Conservation (phyloP, 1,139 yeast species). For the Taphrina wiesneri region DNA sequence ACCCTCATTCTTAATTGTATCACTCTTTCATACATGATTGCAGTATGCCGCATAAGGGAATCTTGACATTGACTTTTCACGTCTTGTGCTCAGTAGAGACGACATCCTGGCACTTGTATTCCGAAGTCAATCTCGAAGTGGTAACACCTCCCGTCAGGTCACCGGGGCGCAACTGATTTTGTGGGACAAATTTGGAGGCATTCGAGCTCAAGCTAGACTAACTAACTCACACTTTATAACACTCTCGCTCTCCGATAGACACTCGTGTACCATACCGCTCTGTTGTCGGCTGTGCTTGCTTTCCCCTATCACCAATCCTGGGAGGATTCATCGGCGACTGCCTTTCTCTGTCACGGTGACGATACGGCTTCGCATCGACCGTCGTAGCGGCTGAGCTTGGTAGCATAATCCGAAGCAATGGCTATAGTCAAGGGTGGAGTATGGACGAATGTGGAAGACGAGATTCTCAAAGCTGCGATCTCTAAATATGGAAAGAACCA, state of each 20-base stretch:
- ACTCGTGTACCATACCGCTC: no score
- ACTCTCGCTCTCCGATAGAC: no score
- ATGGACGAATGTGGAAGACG: conserved; percentile 38
- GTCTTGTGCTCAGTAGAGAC: no score
- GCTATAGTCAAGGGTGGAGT: conserved; percentile 36
- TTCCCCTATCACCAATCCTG: no score
- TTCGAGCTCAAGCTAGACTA: not conserved
- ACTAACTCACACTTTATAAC: no score
- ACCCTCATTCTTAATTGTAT: not conserved
- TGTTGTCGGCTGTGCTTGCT: no score
- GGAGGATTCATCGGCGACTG: no score
- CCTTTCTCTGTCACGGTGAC: no score
- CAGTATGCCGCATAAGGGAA: no score
- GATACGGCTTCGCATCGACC: not conserved
- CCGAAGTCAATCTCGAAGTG: not conserved
- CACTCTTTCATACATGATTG: no score
- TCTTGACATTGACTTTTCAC: no score
- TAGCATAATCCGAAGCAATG: not conserved
- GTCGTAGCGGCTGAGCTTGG: not conserved
- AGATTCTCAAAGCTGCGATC: conserved; percentile 44
- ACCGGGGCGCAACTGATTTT: not conserved
- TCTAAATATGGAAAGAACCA: conserved; percentile 91
- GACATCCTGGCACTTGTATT: no score
- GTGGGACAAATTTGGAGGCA: not conserved
- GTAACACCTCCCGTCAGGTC: not conserved